Base-by-base conservation (phyloP, 768 basidiomycete species). In the Boletales sp. region DNA sequence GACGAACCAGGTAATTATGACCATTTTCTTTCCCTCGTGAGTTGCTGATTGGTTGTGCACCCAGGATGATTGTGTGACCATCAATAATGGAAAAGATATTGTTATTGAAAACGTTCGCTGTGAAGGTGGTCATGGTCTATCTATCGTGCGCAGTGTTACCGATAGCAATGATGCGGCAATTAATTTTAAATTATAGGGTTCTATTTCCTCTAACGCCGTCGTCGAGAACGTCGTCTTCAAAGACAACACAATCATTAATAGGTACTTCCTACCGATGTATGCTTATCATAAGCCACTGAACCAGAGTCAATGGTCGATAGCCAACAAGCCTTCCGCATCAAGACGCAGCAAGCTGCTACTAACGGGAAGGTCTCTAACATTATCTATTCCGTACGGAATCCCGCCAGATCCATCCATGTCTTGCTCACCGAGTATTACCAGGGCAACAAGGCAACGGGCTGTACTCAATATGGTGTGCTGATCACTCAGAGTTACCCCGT, bases 401-500 rank as follows among this genome's bases (percentile, higher is more conserved):
- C 12, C 29, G 6, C 4, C 4, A 2, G 17, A 24, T 40, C 32
- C 37, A n/a, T 2, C 30, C 5, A 24, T 13, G 38, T 17, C 5
- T 7, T 10, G 40, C 40, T 55, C 13, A 53, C 29, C 2, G 18
- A 44, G 6, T 27, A 51, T 40, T 37, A 14, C 14, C 17, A 78
- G 73, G 78, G 72, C 30, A 85, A 86, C 61, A 77, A 71, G 14
- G 81, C 75, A 3, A 76, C 64, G 8, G 77, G 77, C 11, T 69
- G 77, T 9, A 69, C 67, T 1, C n/a, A 61, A 30, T 86, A 76
- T 50, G 85, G 84, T 32, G 66, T 86, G 0, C 46, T 87, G 52
- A 82, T 87, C 32, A 80, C 83, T 59, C 60, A 82, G 75, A 84
- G 81, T 58, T 85, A 86, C 59, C 82, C 83, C 7, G 54, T 63